Conservation (phyloP, 805 yeast species). For the Teunomyces kruisii region DNA sequence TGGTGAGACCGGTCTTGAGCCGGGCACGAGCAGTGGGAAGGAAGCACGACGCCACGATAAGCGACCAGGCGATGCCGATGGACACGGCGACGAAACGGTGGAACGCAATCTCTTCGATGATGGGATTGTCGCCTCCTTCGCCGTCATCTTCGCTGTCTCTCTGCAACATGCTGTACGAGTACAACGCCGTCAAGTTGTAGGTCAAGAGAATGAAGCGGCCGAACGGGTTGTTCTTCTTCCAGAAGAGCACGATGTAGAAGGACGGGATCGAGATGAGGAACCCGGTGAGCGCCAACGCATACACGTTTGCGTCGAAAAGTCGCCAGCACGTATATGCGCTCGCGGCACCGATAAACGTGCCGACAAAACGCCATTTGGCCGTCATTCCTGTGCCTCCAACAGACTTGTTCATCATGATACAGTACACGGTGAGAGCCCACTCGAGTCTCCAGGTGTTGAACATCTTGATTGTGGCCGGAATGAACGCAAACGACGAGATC, state of each 20-base stretch:
- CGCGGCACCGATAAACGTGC: conserved; percentile 71
- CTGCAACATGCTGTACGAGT: conserved; percentile 66
- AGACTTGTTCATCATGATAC: conserved; percentile 82
- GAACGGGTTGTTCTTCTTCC: conserved; percentile 63
- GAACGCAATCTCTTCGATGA: conserved; percentile 70
- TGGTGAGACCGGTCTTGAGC: conserved; percentile 61
- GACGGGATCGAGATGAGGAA: conserved; percentile 48
- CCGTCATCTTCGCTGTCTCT: conserved; percentile 57
- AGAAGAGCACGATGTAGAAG: conserved; percentile 59
- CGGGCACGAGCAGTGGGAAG: conserved; percentile 77
- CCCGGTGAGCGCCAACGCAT: conserved; percentile 51
- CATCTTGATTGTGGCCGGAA: conserved; percentile 49
- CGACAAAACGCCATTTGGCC: conserved; percentile 68
- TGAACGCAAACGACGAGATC: conserved; percentile 65
- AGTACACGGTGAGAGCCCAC: conserved; percentile 81
- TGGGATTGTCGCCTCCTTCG: conserved; percentile 71
- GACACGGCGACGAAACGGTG: conserved; percentile 75
- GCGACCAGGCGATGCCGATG: conserved; percentile 75
- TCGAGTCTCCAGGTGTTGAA: conserved; percentile 75
- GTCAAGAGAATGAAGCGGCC: conserved; percentile 73
- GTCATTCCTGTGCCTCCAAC: conserved; percentile 84
- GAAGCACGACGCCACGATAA: conserved; percentile 61
- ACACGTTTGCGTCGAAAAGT: conserved; percentile 53
- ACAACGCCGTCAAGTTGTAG: conserved; percentile 74
- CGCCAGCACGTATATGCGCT: conserved; percentile 62